Percentiles rank a stretch among this genome's conserved stretches.
phyloP scores from a whole-genome alignment of 805 yeast genomes.

The Starmerella cellae region DNA sequence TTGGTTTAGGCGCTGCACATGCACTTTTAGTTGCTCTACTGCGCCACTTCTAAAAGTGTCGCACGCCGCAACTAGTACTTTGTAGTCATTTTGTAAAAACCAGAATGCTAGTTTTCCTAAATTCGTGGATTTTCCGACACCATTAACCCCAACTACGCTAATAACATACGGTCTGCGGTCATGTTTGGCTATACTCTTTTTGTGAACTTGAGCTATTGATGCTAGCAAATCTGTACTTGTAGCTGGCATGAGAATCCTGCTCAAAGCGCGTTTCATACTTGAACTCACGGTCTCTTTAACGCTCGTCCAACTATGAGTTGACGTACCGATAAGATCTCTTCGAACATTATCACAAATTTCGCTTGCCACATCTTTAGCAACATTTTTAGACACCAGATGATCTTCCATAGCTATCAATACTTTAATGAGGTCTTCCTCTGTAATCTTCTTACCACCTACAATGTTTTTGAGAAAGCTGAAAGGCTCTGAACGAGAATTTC shows the following conservation, averaged over 20 bases:
- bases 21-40: constrained; percentile 92
- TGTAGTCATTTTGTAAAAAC: constrained; percentile 79
- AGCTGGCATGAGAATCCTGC: constrained; percentile 73
- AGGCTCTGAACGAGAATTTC: constrained; percentile 26
- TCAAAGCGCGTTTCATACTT: constrained; percentile 45
- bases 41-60: constrained; percentile 98
- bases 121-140: constrained; percentile 95
- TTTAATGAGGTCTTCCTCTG: constrained; percentile 49
- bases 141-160: constrained; percentile 94
- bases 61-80: constrained; percentile 86
- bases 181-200: constrained; percentile 1
- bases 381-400: constrained; percentile 72
- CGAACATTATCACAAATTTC: constrained; percentile 58
- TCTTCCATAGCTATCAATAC: constrained; percentile 55
- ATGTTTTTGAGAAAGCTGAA: constrained; percentile 48
- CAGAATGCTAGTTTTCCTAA: constrained; percentile 89
- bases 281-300: constrained; percentile 54
- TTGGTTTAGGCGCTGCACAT: constrained; percentile 68
- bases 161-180: constrained; percentile 66
- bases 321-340: constrained; percentile 55
- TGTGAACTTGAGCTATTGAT: constrained; percentile 45
- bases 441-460: constrained; percentile 57
- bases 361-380: constrained; percentile 79
- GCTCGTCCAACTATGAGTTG: constrained; percentile 60
- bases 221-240: constrained; percentile 76